Conservation (phyloP, 2,329 filamentous ascomycete genomes). For the Cercospora zeae-maydis region DNA sequence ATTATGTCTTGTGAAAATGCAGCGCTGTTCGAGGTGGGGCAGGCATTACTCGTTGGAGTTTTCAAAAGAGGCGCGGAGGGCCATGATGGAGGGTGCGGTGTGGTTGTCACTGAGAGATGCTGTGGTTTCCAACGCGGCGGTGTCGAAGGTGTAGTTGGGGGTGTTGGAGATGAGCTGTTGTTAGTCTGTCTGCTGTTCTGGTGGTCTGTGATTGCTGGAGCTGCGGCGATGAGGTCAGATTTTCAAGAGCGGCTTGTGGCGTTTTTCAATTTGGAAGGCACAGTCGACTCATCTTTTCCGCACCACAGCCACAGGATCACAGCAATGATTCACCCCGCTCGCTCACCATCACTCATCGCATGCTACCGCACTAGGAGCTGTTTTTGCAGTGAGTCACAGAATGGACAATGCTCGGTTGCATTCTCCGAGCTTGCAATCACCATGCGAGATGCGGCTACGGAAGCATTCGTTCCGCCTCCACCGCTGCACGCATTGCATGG, state of each 20-base stretch:
- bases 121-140: constrained; percentile 10
- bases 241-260: neutral
- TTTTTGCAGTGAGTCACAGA: neutral
- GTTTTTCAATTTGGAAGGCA: constrained; percentile 3
- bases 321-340: neutral
- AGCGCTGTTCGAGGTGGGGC: constrained; percentile 19
- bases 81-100: constrained; percentile 42
- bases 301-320: neutral
- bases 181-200: neutral
- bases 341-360: constrained; percentile 2
- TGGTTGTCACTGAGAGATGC: constrained; percentile 11
- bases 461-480: neutral
- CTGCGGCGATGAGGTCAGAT: constrained; percentile 1
- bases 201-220: neutral
- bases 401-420: neutral
- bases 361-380: neutral
- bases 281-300: constrained; percentile 1
- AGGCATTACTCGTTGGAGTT: constrained; percentile 75
- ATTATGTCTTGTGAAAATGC: constrained; percentile 15
- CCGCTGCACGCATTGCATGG: neutral
- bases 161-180: neutral
- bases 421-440: neutral
- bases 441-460: neutral
- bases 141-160: neutral
- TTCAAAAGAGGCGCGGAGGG: constrained; percentile 66